These are phyloP conservation scores for Mortierella sp. DNA, from an alignment of 371 early-diverging fungal species.

Conservation along the genomic window DNA sequence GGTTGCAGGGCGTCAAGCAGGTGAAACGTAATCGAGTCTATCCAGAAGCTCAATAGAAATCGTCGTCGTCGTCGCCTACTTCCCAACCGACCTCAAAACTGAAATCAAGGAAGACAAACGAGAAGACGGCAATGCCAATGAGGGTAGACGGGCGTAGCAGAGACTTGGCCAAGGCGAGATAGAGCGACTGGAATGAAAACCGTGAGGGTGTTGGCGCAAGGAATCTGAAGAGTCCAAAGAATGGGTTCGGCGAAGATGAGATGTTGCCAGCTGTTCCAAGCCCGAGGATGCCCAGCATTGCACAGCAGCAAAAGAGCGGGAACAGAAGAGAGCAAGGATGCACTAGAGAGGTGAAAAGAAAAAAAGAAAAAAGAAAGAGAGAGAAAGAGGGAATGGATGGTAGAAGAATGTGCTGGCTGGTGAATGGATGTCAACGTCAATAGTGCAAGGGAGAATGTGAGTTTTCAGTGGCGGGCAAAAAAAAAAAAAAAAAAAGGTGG, in stretches of 20 bases:
- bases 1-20: no score
- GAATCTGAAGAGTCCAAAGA: slow-evolving; percentile 40
- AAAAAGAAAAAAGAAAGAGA: not conserved
- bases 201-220: slow-evolving; percentile 12
- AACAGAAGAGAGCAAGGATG: not conserved
- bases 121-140: slow-evolving; percentile 22
- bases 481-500: not conserved
- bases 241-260: slow-evolving; percentile 29
- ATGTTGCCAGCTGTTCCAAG: slow-evolving; percentile 36
- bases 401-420: no score
- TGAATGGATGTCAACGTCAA: no score
- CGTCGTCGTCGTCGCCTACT: slow-evolving; percentile 31
- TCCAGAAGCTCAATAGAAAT: not conserved
- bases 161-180: slow-evolving; percentile 29
- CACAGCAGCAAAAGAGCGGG: slow-evolving; percentile 16
- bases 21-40: no score
- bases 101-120: slow-evolving; percentile 35
- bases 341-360: not conserved
- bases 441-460: no score
- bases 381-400: no score
- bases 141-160: slow-evolving; percentile 33
- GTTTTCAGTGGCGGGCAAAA: no score
- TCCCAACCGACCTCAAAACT: slow-evolving; percentile 50
- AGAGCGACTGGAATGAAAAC: slow-evolving; percentile 40
- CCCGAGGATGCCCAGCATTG: slow-evolving; percentile 54